These are phyloP conservation scores for Blastocystis sp. DNA, from an alignment of 352 stramenopile species.

Conservation along the genomic window DNA sequence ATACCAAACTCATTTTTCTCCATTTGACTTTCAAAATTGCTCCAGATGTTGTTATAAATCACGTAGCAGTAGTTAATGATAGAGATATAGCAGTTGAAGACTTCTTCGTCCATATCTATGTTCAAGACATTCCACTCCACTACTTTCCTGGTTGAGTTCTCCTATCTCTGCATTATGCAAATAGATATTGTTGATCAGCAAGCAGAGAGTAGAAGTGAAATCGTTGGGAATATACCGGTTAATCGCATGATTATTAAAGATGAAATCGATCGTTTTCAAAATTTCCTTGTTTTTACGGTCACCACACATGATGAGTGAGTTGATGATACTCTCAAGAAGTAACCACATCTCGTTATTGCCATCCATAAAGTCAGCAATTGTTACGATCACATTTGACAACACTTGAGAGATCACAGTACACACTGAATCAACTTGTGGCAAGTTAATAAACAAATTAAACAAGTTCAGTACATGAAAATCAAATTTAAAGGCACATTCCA, in stretches of 20 bases:
- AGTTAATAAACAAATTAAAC: background rate
- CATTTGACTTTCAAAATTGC: background rate
- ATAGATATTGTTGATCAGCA: slow-evolving; percentile 41
- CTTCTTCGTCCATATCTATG: background rate
- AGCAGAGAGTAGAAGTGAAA: slow-evolving; percentile 37
- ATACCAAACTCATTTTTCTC: slow-evolving; percentile 17
- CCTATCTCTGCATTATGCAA: background rate
- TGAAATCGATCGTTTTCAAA: background rate
- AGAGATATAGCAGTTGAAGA: slow-evolving; percentile 19
- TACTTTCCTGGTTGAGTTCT: background rate
- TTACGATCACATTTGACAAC: background rate
- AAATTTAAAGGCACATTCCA: background rate
- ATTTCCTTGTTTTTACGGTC: background rate
- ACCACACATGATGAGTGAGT: slow-evolving; percentile 21
- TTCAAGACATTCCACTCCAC: background rate
- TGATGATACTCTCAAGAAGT: slow-evolving; percentile 19
- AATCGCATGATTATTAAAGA: slow-evolving; percentile 42
- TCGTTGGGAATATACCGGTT: slow-evolving; percentile 19
- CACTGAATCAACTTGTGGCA: background rate
- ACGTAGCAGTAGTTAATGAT: slow-evolving; percentile 55
- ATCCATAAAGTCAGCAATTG: background rate
- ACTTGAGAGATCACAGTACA: background rate
- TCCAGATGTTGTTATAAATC: slow-evolving; percentile 49
- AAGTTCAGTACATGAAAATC: background rate
- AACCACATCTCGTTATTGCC: background rate